phyloP scores from a whole-genome alignment of 2,329 filamentous ascomycete species.

The Fusarium sp. region DNA sequence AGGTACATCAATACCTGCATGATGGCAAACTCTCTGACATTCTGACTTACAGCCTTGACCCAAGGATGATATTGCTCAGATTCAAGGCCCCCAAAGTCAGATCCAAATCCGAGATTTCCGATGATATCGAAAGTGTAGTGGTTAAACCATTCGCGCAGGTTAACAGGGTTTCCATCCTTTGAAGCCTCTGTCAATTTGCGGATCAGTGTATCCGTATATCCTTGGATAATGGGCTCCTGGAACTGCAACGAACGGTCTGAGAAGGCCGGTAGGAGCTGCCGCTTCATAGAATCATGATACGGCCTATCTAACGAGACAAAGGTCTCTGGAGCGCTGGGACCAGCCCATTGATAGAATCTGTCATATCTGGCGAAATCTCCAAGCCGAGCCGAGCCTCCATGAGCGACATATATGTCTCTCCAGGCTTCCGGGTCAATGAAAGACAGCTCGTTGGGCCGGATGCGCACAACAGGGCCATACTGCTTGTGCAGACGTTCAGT shows the following conservation, averaged over 20 bases:
- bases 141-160: not conserved
- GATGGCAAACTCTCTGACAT: not conserved
- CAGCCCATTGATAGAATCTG: not conserved
- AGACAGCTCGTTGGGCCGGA: not conserved
- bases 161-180: not conserved
- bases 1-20: not conserved
- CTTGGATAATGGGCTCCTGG: not conserved
- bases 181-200: not conserved
- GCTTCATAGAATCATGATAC: not conserved
- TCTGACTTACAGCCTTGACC: not conserved
- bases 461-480: not conserved
- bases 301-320: not conserved
- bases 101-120: not conserved
- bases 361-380: not conserved
- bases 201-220: not conserved
- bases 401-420: not conserved
- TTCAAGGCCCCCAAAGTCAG: not conserved
- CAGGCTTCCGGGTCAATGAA: not conserved
- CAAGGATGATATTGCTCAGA: not conserved
- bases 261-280: not conserved
- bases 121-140: not conserved
- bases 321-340: not conserved
- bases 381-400: not conserved
- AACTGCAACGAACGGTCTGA: not conserved
- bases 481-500: not conserved